Base-by-base conservation (phyloP, 2,329 filamentous ascomycete species). In the Akanthomyces dipterigenus region DNA sequence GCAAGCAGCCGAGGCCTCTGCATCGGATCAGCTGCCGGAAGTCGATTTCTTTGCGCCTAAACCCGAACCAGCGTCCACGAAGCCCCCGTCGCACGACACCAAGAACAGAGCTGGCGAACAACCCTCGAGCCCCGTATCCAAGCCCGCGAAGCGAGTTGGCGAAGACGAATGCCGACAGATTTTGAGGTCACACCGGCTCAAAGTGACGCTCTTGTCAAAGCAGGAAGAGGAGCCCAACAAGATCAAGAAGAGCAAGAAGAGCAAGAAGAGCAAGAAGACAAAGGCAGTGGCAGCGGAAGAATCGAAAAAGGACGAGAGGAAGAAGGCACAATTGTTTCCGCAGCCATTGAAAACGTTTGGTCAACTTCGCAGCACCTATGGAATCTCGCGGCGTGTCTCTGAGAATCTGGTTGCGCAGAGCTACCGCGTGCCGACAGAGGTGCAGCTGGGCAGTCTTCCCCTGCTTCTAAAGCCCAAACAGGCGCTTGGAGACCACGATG, bases 371-470 rank as follows among this genome's bases (percentile, higher is more conserved):
- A 78, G 80, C 36, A 80, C 79, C 49, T 96, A 93, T 75, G 82
- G 82, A n/a, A 85, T 97, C 46, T 89, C 91, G 4, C 79, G 82
- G 45, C 82, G 87, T 46, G 75, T 99, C 49, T 85, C 86, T 2
- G 85, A 89, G 63, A 99, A 99, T 69, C 79, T 99, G 34, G 79
- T 84, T 16, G 82, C 84, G n/a, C 91, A 98, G 75, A 91, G 90
- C 12, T 99, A 96, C 71, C 85, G 83, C 40, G 79, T 92, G 61
- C 95, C 95, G 14, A 99, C 95, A 0, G 93, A 98, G 75, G 93
- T 99, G 14, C 95, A 99, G 72, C 84, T 98, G 74, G 93, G 85
- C 3, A 88, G 88, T 68, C 75, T 99, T 65, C 93, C 95, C 31
- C 75, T 98, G 50, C 77, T 98, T 40, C 77, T 98, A 34, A 75